Evolutionary conservation across 2,329 filamentous ascomycete species (phyloP), one percentile per base, ranked within the genome.

Genomic region (Curvularia verruculosa): DNA sequence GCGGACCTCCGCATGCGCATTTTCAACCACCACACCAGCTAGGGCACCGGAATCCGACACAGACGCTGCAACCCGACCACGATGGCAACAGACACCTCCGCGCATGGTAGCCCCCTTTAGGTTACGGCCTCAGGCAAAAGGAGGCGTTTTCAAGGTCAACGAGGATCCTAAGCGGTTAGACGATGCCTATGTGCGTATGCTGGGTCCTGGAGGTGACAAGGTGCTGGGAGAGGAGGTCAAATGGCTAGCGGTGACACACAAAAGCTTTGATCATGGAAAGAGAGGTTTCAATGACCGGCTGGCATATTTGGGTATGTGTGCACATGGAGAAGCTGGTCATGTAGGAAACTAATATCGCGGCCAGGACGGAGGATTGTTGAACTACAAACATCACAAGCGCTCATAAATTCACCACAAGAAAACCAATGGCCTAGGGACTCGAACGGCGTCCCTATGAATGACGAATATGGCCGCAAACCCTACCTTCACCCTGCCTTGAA

Each of bases 221-320:
- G 76, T 95, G 75, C 82, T 99, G 56, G 88, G 89, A 1, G 93
- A 97, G 15, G 94, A 99, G 79, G 83, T 95, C 60, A 98, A 97
- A 80, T 99, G 95, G 95, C 81, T 98, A 71, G 93, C 93, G 28
- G 86, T 99, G 54, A 99, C 95, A 64, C 95, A 98, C 78, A 98
- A 98, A 85, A 97, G 92, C 78, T 98, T 96, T 73, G 94, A 99
- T 75, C 92, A 98, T 73, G 95, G 93, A 50, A 84, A 92, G 71
- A 88, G 93, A 82, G 94, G 94, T 1, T 96, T 94, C 80, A 99
- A 99, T 76, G 94, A 97, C 71, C 86, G 91, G 61, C 81, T 99
- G 77, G 91, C 92, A n/a, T 92, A 91, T 72, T 81, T 96, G 52
- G 94, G 92, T 96, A 84, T 71, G 54, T 49, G 43, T 34, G 47